Conservation (phyloP, 306 rosid species). For the Adenanthera pavonina region DNA sequence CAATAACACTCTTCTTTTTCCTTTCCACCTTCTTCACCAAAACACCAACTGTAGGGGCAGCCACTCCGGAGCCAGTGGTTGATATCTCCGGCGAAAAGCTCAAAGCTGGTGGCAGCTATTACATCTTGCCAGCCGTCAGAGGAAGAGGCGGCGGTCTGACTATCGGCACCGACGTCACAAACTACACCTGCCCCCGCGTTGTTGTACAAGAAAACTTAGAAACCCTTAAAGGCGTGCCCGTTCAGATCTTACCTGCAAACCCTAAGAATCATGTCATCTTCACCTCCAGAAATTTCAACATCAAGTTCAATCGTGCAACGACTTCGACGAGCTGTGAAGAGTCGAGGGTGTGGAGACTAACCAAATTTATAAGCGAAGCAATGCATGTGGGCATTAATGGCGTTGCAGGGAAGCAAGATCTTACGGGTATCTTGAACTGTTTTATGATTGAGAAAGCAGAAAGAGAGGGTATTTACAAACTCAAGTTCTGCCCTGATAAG, state of each 20-base stretch:
- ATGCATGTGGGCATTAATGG: neutral
- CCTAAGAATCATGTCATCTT: neutral
- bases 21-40: neutral
- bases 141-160: neutral
- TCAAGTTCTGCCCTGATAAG: neutral
- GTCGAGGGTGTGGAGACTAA: neutral
- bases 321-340: neutral
- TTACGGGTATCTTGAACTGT: neutral
- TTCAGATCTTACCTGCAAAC: neutral
- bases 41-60: neutral
- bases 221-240: neutral
- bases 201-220: neutral
- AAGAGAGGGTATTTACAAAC: neutral
- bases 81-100: neutral
- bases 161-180: neutral
- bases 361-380: neutral
- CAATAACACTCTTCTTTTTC: neutral
- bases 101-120: neutral
- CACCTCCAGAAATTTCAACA: neutral
- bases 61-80: neutral
- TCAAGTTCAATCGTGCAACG: neutral
- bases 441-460: constrained; percentile 10
- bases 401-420: neutral
- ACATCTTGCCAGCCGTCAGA: neutral
- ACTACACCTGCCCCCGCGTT: neutral